Evolutionary conservation across 768 basidiomycete genomes (phyloP).

Genomic region (Termitomyces titanicus): DNA sequence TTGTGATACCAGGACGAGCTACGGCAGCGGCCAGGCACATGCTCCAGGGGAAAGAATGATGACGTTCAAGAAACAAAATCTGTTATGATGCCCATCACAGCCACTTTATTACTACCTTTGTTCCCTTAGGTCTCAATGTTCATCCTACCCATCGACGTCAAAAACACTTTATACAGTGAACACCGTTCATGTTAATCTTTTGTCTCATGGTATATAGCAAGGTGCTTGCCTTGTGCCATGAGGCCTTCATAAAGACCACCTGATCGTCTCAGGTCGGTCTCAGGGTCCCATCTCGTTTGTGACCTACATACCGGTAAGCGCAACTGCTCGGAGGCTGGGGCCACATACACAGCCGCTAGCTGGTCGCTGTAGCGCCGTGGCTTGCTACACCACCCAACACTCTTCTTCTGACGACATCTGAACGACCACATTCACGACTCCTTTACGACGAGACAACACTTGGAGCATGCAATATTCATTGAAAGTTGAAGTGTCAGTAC

Average conservation of each 20-base stretch:
- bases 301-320: not conserved
- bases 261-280: conserved; percentile 3
- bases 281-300: conserved; percentile 4
- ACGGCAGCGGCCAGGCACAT: not conserved
- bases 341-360: not conserved
- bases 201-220: conserved; percentile 1
- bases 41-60: not conserved
- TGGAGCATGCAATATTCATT: not conserved
- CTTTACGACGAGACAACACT: not conserved
- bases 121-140: not conserved
- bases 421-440: not conserved
- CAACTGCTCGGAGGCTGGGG: not conserved
- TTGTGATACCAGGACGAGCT: not conserved
- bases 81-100: not conserved
- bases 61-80: not conserved
- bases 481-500: not conserved
- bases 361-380: not conserved
- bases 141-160: not conserved
- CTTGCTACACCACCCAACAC: not conserved
- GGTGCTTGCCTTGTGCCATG: not conserved
- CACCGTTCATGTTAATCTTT: not conserved
- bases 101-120: not conserved
- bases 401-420: not conserved
- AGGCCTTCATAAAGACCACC: conserved; percentile 3
- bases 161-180: not conserved